Percentiles rank a stretch among this genome's conserved stretches.
These are phyloP conservation scores for Coix lacrymajobi DNA, from an alignment of 176 grass and related monocot genomes.

Conservation along the genomic window DNA sequence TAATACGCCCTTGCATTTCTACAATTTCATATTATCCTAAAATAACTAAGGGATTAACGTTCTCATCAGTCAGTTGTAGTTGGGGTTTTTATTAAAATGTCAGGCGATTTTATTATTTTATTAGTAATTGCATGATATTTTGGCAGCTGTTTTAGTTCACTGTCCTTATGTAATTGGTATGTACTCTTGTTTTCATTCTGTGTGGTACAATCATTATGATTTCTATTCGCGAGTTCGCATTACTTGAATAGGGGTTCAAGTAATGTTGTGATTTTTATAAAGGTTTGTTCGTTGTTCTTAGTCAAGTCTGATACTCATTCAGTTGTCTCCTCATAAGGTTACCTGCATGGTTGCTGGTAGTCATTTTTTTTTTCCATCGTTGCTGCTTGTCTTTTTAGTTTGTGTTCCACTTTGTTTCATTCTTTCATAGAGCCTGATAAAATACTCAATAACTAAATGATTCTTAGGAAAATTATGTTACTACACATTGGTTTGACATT, in stretches of 20 bases:
- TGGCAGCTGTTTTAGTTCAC: not conserved
- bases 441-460: not conserved
- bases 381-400: not conserved
- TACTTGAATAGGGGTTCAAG: not conserved
- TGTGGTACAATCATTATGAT: not conserved
- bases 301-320: not conserved
- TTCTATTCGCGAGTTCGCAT: not conserved
- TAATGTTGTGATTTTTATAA: not conserved
- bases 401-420: not conserved
- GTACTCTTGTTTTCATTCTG: not conserved
- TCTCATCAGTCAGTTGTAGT: not conserved
- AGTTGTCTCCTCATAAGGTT: not conserved
- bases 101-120: not conserved
- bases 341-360: not conserved
- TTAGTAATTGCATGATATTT: not conserved
- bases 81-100: not conserved
- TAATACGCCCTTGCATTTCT: not conserved
- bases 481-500: not conserved
- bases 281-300: not conserved
- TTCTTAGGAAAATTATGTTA: not conserved
- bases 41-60: no score
- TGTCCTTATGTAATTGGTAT: not conserved
- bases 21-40: not conserved
- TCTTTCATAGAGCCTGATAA: not conserved
- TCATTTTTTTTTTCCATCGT: not conserved